phyloP scores from a whole-genome alignment of 805 yeast genomes.

The Starmerella kuoi region DNA sequence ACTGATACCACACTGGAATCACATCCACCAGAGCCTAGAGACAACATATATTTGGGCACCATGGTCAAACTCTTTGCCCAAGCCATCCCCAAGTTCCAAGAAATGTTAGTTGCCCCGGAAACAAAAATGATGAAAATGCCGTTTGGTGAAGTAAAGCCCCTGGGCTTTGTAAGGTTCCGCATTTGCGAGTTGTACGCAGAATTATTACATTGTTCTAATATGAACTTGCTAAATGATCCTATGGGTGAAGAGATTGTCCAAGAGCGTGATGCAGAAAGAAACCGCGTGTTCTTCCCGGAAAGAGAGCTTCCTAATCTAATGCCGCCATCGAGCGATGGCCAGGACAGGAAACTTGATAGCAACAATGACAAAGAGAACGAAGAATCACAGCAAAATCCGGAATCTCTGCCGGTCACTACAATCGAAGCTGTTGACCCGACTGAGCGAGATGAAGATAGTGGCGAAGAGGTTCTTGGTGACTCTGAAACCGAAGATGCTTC shows the following conservation, averaged over 20 bases:
- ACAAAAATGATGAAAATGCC: conserved; percentile 42
- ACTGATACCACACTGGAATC: conserved; percentile 68
- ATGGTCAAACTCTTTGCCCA: conserved; percentile 67
- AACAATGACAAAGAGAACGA: not conserved
- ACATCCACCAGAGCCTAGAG: conserved; percentile 86
- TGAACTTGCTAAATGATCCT: conserved; percentile 76
- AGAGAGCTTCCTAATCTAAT: conserved; percentile 18
- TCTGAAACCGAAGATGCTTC: not conserved
- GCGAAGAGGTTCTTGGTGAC: not conserved
- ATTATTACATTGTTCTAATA: conserved; percentile 90
- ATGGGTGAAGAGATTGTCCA: conserved; percentile 54
- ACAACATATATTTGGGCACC: conserved; percentile 84
- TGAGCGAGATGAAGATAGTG: conserved; percentile 1
- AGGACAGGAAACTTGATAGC: conserved; percentile 23
- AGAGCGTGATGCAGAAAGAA: conserved; percentile 58
- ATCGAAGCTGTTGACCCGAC: not conserved
- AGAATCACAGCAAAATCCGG: not conserved
- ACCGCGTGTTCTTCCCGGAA: conserved; percentile 31
- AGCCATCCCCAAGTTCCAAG: conserved; percentile 56
- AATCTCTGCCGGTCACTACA: not conserved
- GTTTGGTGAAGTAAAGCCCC: conserved; percentile 53
- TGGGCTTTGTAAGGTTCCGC: conserved; percentile 86
- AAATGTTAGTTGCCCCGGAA: conserved; percentile 39
- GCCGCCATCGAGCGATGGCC: conserved; percentile 11
- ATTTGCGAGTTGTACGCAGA: conserved; percentile 90